Conservation (phyloP, 2,329 filamentous ascomycete species). For the Verticillium nubilum region DNA sequence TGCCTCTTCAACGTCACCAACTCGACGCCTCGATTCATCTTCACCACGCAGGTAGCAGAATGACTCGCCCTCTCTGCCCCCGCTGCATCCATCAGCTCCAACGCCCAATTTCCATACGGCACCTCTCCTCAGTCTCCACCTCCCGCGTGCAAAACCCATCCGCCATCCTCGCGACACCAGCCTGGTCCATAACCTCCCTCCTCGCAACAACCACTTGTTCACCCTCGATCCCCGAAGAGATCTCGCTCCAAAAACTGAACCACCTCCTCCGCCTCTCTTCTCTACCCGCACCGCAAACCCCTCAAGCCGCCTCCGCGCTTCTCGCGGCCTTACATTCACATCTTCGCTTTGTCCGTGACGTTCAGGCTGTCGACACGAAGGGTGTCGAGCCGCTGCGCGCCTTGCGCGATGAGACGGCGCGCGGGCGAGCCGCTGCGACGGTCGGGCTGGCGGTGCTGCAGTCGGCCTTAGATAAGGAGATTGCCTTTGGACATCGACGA, state of each 20-base stretch:
- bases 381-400: constrained; percentile 69
- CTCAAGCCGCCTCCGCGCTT: constrained; percentile 63
- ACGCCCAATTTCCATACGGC: not conserved
- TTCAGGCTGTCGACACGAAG: constrained; percentile 72
- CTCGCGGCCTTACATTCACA: constrained; percentile 73
- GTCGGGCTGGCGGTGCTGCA: constrained; percentile 53
- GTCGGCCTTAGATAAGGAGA: constrained; percentile 54
- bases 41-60: not conserved
- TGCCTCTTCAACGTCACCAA: not conserved
- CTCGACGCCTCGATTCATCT: not conserved
- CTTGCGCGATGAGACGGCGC: constrained; percentile 72
- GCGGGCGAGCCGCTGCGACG: constrained; percentile 48
- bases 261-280: constrained; percentile 88
- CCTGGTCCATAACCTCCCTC: constrained; percentile 78
- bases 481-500: constrained; percentile 49
- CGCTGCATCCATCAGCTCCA: constrained; percentile 3
- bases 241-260: constrained; percentile 64
- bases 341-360: constrained; percentile 82
- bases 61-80: constrained; percentile 2
- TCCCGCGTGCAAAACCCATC: constrained; percentile 5
- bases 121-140: not conserved
- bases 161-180: constrained; percentile 56
- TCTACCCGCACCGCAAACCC: constrained; percentile 63
- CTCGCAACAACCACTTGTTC: constrained; percentile 34
- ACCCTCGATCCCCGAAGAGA: constrained; percentile 28